These are phyloP conservation scores for Cucumis cinereus DNA, from an alignment of 306 rosid species.

Conservation along the genomic window DNA sequence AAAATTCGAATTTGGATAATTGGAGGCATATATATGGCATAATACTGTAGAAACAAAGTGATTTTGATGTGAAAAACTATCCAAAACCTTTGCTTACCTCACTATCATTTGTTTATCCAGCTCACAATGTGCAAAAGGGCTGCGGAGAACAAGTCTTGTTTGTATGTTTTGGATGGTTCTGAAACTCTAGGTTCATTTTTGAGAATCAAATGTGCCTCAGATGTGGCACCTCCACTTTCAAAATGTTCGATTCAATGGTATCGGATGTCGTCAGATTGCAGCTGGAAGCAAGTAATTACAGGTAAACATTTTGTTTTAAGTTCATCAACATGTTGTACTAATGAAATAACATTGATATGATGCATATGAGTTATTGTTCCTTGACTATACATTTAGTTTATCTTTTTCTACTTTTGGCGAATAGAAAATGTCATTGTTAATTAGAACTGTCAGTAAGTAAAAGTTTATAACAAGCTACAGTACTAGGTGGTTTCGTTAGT, in stretches of 20 bases:
- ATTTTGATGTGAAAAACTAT: background rate
- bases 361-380: background rate
- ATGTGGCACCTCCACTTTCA: slow-evolving; percentile 41
- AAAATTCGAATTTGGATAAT: background rate
- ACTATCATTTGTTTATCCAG: slow-evolving; percentile 23
- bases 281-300: slow-evolving; percentile 76
- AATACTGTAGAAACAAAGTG: background rate
- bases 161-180: slow-evolving; percentile 54
- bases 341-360: background rate
- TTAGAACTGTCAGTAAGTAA: background rate
- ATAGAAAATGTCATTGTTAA: background rate
- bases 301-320: slow-evolving; percentile 26
- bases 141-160: slow-evolving; percentile 43
- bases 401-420: background rate
- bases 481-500: background rate
- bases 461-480: background rate
- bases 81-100: background rate
- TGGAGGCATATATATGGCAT: background rate
- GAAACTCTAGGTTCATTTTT: slow-evolving; percentile 64
- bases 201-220: slow-evolving; percentile 49
- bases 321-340: background rate
- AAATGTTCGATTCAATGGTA: slow-evolving; percentile 85
- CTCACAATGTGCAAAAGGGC: slow-evolving; percentile 72
- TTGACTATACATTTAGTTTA: background rate
- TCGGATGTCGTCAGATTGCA: slow-evolving; percentile 72